These are phyloP conservation scores for Leccinum pachyderme DNA, from an alignment of 1,284 basidiomycete genomes.

Conservation along the genomic window DNA sequence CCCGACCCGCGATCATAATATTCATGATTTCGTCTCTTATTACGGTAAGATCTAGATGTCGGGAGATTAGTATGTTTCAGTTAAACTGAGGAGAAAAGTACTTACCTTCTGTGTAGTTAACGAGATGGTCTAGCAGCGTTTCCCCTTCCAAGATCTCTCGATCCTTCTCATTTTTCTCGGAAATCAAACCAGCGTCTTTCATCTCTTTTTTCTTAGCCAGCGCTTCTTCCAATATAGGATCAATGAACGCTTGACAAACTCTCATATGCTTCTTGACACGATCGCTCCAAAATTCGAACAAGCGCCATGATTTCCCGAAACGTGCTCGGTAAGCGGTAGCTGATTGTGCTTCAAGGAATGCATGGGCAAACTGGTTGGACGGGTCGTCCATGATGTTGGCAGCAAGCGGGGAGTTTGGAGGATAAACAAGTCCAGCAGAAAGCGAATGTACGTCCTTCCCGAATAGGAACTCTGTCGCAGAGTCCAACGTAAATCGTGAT, in stretches of 20 bases:
- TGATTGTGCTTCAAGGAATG: slow-evolving; percentile 34
- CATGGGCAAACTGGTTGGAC: slow-evolving; percentile 34
- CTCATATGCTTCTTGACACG: slow-evolving; percentile 31
- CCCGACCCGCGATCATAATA: slow-evolving; percentile 49
- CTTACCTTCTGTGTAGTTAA: slow-evolving; percentile 31
- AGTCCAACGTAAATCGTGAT: slow-evolving; percentile 43
- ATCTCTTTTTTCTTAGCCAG: slow-evolving; percentile 25
- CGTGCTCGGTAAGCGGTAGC: slow-evolving; percentile 18
- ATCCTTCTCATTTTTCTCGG: slow-evolving; percentile 16
- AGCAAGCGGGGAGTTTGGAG: slow-evolving; percentile 16
- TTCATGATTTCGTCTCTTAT: slow-evolving; percentile 52
- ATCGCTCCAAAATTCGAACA: slow-evolving; percentile 36
- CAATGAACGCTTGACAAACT: slow-evolving; percentile 35
- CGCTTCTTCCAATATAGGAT: slow-evolving; percentile 36
- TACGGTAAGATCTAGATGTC: slow-evolving; percentile 29
- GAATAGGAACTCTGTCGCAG: slow-evolving; percentile 42
- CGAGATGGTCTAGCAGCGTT: slow-evolving; percentile 32
- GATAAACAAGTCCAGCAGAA: slow-evolving; percentile 32
- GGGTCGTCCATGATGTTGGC: slow-evolving; percentile 15
- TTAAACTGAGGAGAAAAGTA: not conserved
- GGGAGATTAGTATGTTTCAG: not conserved
- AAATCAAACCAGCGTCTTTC: slow-evolving; percentile 13
- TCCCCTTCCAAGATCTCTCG: slow-evolving; percentile 25
- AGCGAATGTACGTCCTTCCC: slow-evolving; percentile 33
- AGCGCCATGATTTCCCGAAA: slow-evolving; percentile 30